Percentiles rank a stretch among this genome's conserved stretches.
Evolutionary conservation across 257 asterid species (phyloP).

Genomic region (Euphrasia confusa): DNA sequence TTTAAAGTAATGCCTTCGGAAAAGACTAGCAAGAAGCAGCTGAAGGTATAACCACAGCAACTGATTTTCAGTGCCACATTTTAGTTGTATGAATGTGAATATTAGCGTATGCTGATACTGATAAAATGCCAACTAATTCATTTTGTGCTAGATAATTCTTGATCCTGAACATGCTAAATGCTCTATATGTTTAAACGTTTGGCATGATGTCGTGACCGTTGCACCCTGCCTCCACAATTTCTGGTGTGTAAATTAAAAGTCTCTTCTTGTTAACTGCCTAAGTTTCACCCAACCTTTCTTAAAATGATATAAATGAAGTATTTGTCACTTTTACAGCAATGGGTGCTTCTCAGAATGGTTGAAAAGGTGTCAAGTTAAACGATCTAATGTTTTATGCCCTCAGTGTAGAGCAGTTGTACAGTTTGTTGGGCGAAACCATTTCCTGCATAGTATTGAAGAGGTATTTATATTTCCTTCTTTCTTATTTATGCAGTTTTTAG

Average conservation of each 20-base stretch:
- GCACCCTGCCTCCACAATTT: slow-evolving; percentile 99
- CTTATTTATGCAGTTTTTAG: background rate
- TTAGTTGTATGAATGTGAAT: background rate
- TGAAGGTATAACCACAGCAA: slow-evolving; percentile 48
- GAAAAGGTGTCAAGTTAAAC: slow-evolving; percentile 73
- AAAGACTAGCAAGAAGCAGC: slow-evolving; percentile 45
- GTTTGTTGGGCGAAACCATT: slow-evolving; percentile 92
- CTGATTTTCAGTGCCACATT: slow-evolving; percentile 3
- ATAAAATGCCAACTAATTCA: slow-evolving; percentile 19
- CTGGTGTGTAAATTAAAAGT: slow-evolving; percentile 43
- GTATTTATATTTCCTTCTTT: slow-evolving; percentile 28
- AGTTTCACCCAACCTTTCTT: background rate
- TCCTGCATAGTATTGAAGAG: slow-evolving; percentile 85
- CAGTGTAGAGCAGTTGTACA: slow-evolving; percentile 90
- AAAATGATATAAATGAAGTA: background rate
- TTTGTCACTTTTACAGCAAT: slow-evolving; percentile 53
- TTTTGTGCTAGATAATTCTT: slow-evolving; percentile 45
- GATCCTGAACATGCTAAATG: slow-evolving; percentile 91
- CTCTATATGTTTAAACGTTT: slow-evolving; percentile 74
- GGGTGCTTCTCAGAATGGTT: slow-evolving; percentile 99
- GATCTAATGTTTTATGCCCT: slow-evolving; percentile 70
- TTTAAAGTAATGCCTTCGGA: slow-evolving; percentile 68
- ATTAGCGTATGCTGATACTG: slow-evolving; percentile 1
- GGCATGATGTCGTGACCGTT: slow-evolving; percentile 97
- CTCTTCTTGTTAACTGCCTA: slow-evolving; percentile 18